Percentiles rank a stretch among this genome's conserved stretches.
Evolutionary conservation across 1,139 yeast genomes (phyloP).

Genomic region (Geotrichum phurueaensis): DNA sequence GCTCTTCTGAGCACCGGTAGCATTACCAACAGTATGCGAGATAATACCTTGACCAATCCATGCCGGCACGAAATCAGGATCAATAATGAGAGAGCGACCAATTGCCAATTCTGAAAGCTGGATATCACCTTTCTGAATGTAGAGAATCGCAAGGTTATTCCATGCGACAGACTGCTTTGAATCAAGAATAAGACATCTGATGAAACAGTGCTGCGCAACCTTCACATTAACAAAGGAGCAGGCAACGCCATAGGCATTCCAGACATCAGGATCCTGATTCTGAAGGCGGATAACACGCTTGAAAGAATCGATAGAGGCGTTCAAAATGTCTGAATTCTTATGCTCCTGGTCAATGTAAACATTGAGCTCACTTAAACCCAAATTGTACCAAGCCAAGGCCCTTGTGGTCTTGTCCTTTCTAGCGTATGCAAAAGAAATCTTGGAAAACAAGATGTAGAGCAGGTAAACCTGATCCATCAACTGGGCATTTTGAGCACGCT

Average conservation of each 20-base stretch:
- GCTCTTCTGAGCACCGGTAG: constrained; percentile 45
- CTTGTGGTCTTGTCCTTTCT: constrained; percentile 25
- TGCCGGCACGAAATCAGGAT: constrained; percentile 70
- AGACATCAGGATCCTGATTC: constrained; percentile 59
- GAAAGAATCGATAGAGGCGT: constrained; percentile 49
- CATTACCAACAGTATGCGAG: constrained; percentile 54
- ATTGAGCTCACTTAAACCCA: constrained; percentile 60
- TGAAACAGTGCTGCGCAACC: constrained; percentile 87
- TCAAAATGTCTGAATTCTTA: constrained; percentile 32
- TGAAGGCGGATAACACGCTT: constrained; percentile 69
- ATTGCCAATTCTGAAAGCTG: constrained; percentile 72
- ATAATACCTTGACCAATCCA: constrained; percentile 87
- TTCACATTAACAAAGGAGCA: constrained; percentile 54
- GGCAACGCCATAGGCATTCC: constrained; percentile 81
- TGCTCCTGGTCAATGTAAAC: constrained; percentile 38
- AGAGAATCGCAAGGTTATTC: constrained; percentile 78
- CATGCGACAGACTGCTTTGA: constrained; percentile 65
- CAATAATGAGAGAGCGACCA: constrained; percentile 67
- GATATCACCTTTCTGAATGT: constrained; percentile 60
- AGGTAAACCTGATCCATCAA: constrained; percentile 20
- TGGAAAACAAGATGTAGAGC: constrained; percentile 22
- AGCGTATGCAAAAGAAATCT: constrained; percentile 34
- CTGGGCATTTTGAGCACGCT: constrained; percentile 19
- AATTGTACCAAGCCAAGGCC: constrained; percentile 60
- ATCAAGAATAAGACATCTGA: constrained; percentile 69